A percentile compares a stretch with the other conserved stretches of the same genome.
Evolutionary conservation across 495 filamentous ascomycete genomes (phyloP).

Genomic region (Aspergillus diversus): DNA sequence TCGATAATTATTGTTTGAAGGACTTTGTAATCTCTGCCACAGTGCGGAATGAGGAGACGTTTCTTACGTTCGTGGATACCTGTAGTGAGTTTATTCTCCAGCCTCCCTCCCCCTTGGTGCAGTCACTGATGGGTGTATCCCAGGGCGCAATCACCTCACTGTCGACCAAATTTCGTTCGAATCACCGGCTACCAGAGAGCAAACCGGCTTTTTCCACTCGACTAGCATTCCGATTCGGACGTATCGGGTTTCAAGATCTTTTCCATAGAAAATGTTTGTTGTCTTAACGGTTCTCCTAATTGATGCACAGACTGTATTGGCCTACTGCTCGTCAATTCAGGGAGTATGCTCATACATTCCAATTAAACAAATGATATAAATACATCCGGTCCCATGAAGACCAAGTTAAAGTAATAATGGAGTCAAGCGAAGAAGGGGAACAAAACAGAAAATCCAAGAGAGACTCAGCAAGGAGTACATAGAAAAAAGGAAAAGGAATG

Average conservation of each 20-base stretch:
- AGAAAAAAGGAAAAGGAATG: constrained; percentile 12
- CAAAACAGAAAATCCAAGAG: constrained; percentile 4
- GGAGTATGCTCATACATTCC: not conserved
- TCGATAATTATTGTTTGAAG: constrained; percentile 50
- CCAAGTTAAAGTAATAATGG: not conserved
- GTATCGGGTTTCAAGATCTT: constrained; percentile 35
- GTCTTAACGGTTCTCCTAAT: not conserved
- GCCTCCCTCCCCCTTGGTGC: constrained; percentile 1
- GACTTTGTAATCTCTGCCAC: constrained; percentile 62
- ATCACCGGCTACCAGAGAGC: constrained; percentile 46
- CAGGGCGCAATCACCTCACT: constrained; percentile 34
- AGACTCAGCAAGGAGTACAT: constrained; percentile 3
- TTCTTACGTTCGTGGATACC: constrained; percentile 55
- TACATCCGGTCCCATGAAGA: not conserved
- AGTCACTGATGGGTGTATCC: not conserved
- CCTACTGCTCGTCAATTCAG: not conserved
- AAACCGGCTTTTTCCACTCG: constrained; percentile 61
- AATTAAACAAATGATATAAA: not conserved
- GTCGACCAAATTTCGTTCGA: constrained; percentile 49
- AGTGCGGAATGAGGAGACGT: constrained; percentile 65
- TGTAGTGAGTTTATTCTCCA: constrained; percentile 54
- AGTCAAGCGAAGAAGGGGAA: not conserved
- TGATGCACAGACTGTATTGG: not conserved
- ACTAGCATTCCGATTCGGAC: constrained; percentile 54
- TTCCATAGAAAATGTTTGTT: not conserved